These are phyloP conservation scores for Astrephomene gubernaculifera DNA, from an alignment of 139 green algal genomes.

Conservation along the genomic window DNA sequence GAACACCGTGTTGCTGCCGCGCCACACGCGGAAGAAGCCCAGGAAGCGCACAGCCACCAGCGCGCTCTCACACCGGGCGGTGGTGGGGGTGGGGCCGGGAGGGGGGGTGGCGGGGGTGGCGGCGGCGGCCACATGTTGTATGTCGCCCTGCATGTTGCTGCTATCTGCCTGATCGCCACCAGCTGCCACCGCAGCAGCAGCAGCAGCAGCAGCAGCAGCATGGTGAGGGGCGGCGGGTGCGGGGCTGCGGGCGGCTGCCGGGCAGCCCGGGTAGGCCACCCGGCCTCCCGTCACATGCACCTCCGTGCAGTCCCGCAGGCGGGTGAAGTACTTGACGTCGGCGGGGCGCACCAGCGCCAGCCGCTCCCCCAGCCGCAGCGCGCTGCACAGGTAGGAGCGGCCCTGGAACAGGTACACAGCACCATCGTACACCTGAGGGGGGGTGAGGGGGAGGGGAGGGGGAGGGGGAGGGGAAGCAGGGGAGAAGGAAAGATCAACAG, in stretches of 20 bases:
- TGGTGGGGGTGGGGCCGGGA: not conserved
- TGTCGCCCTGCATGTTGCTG: too few species aligned
- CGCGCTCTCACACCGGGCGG: slow-evolving; percentile 54
- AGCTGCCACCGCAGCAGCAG: too few species aligned
- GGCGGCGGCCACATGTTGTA: too few species aligned
- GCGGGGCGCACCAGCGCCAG: slow-evolving; percentile 81
- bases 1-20: slow-evolving; percentile 76
- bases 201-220: not conserved
- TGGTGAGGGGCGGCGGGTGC: not conserved
- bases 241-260: not conserved
- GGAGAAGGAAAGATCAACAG: too few species aligned
- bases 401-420: slow-evolving; percentile 94
- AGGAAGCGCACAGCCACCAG: slow-evolving; percentile 82
- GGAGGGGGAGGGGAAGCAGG: too few species aligned
- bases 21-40: slow-evolving; percentile 87
- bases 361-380: slow-evolving; percentile 78
- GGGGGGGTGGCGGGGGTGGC: not conserved
- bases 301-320: slow-evolving; percentile 67
- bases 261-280: slow-evolving; percentile 56
- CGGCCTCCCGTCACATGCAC: slow-evolving; percentile 78
- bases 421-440: slow-evolving; percentile 60
- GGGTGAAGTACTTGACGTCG: slow-evolving; percentile 95
- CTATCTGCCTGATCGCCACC: too few species aligned
- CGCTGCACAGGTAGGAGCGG: slow-evolving; percentile 87
- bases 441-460: not conserved